Evolutionary conservation across 2,329 filamentous ascomycete species (phyloP), one percentile per base, ranked within the genome.

Genomic region (Paracorniculantispora psalliotae): DNA sequence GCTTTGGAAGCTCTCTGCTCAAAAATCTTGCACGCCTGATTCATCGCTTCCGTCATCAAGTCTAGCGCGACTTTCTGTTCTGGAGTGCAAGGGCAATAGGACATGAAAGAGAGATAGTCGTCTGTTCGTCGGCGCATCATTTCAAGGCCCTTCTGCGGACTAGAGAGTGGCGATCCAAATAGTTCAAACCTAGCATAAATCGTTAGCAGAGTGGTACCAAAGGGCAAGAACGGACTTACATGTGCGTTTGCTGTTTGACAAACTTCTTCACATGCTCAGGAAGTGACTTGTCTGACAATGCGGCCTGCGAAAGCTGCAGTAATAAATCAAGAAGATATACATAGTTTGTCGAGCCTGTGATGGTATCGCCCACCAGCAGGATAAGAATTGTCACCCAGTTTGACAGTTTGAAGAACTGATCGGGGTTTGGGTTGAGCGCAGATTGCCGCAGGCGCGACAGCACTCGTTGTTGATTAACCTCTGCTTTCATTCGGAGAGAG

Each of bases 321-420:
- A 75, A 62, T 67, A 76, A 73, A 52, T 73, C 67, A 0, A 75
- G 61, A 0, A 76, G 65, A 52, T 72, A 72, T 0, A 61, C 62
- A 50, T 71, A 76, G 33, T 76, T 74, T 21, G 67, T 67, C 3
- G 73, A 72, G 1, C 73, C 74, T 0, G 73, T 76, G 7, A 76
- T 74, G 0, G 74, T 75, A 15, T 77, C 74, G 0, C 74, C 74
- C 0, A 76, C 73, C 0, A 77, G 62, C 1, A 76, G 66, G 0
- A 76, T 69, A 1, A 76, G 61, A 12, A 76, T 64, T 0, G 73
- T 75, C 0, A 72, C 71, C 62, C 73, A 68, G 2, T 70, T 74
- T 12, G 67, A 73, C 0, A 69, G 66, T 33, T 68, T 73, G 61
- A 75, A 75, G 0, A 75, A 66, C n/a, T 66, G 63, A 9, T 67